Evolutionary conservation across 306 rosid genomes (phyloP).

Genomic region (Inga leiocalycina): DNA sequence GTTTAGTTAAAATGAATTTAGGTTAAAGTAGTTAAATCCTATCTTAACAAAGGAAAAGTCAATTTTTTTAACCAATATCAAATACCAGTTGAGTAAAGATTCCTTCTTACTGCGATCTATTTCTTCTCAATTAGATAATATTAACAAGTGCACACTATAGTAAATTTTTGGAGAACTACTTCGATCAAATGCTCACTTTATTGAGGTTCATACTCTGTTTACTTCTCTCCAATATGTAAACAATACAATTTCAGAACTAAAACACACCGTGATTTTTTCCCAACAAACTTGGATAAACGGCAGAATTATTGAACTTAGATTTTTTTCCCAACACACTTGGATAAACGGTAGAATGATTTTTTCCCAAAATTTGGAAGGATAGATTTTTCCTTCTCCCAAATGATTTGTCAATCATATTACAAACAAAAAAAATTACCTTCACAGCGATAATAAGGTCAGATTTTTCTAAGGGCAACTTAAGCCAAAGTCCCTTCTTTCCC

Average conservation of each 20-base stretch:
- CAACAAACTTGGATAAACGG: too few relatives aligned
- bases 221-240: background rate
- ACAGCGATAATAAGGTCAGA: constrained; percentile 78
- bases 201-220: background rate
- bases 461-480: constrained; percentile 69
- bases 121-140: background rate
- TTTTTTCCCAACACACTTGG: too few relatives aligned
- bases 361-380: background rate
- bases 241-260: background rate
- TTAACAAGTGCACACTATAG: background rate
- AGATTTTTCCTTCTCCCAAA: background rate
- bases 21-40: background rate
- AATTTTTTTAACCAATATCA: background rate
- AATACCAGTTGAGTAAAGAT: background rate
- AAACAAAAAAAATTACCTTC: constrained; percentile 61
- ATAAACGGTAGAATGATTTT: too few relatives aligned
- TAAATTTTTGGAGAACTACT: background rate
- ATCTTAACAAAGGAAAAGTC: background rate
- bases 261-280: background rate
- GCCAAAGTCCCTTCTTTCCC: constrained; percentile 99
- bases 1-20: background rate
- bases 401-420: background rate
- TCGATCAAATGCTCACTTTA: background rate
- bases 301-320: too few relatives aligned
- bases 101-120: background rate